Evolutionary conservation across 2,329 filamentous ascomycete genomes (phyloP), one percentile per base, ranked within the genome.

Genomic region (Xylariaceae sp.): DNA sequence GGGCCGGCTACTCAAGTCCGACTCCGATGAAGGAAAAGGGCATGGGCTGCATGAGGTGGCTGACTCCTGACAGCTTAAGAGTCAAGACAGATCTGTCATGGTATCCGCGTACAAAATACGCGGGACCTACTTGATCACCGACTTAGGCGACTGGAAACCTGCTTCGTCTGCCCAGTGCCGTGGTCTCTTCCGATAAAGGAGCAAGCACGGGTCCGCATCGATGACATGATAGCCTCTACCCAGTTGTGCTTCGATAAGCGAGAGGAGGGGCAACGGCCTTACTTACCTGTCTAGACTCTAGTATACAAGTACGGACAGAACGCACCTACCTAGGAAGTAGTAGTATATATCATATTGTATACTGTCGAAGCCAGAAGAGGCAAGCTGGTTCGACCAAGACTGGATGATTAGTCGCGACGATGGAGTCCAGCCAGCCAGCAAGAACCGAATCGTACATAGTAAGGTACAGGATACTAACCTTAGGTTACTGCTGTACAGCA

Each of bases 231-330:
- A n/a, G n/a, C n/a, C n/a, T n/a, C n/a, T n/a, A 32, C 23, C 21
- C 38, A 36, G 30, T 37, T 36, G 41, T 38, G 30, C 38, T 32
- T 47, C 41, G 44, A 47, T 44, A 44, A 44, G 44, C 44, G 44
- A 47, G 38, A 26, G 36, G 31, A 36, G 37, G 41, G 30, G 23
- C 24, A 26, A 16, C 30, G 21, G 15, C 31, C 19, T 21, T 34
- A 33, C 34, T 11, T 26, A 29, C 7, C 11, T 39, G 34, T 29
- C 30, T 36, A 34, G 29, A 13, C 29, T 24, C 21, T 12, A 36
- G 38, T 46, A n/a, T n/a, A n/a, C n/a, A n/a, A n/a, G n/a, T n/a
- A n/a, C n/a, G n/a, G n/a, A n/a, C n/a, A n/a, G n/a, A n/a, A n/a
- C n/a, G n/a, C n/a, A n/a, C n/a, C n/a, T n/a, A n/a, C n/a, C n/a